phyloP scores from a whole-genome alignment of 2,329 filamentous ascomycete species.

The Rutstroemia sydowiana region DNA sequence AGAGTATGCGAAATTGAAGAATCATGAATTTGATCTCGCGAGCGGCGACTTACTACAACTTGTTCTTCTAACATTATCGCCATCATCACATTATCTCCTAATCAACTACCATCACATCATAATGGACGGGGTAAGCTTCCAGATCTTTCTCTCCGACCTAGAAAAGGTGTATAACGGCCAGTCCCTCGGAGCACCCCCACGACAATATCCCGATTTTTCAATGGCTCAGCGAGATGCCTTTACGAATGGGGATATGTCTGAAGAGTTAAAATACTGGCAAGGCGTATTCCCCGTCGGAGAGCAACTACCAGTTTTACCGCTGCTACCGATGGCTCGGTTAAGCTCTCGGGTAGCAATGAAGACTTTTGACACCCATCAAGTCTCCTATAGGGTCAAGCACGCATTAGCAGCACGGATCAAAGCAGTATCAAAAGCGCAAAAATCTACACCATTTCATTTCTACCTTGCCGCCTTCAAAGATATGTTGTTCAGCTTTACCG shows the following conservation, averaged over 20 bases:
- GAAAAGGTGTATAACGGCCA: not conserved
- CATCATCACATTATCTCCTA: constrained; percentile 34
- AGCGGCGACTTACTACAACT: constrained; percentile 17
- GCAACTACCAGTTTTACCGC: constrained; percentile 27
- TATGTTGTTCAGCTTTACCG: constrained; percentile 31
- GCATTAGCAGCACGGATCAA: constrained; percentile 22
- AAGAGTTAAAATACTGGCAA: constrained; percentile 33
- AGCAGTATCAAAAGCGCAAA: constrained; percentile 16
- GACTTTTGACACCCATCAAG: constrained; percentile 16
- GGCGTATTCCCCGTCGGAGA: not conserved
- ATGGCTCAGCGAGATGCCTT: constrained; percentile 27
- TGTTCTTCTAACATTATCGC: constrained; percentile 30
- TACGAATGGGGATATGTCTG: constrained; percentile 24
- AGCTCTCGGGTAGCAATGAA: constrained; percentile 14
- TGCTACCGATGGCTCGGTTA: constrained; percentile 29
- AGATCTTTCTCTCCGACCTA: constrained; percentile 32
- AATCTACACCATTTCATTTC: constrained; percentile 38
- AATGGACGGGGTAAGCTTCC: constrained; percentile 41
- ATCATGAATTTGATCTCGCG: not conserved
- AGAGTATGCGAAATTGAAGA: not conserved
- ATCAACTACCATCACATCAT: constrained; percentile 42
- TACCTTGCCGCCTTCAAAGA: constrained; percentile 36
- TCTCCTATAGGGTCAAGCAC: constrained; percentile 15
- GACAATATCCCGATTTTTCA: constrained; percentile 34
- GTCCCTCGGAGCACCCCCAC: constrained; percentile 1